phyloP scores from a whole-genome alignment of 495 filamentous ascomycete species.

The Podospora pseudoanserina region DNA sequence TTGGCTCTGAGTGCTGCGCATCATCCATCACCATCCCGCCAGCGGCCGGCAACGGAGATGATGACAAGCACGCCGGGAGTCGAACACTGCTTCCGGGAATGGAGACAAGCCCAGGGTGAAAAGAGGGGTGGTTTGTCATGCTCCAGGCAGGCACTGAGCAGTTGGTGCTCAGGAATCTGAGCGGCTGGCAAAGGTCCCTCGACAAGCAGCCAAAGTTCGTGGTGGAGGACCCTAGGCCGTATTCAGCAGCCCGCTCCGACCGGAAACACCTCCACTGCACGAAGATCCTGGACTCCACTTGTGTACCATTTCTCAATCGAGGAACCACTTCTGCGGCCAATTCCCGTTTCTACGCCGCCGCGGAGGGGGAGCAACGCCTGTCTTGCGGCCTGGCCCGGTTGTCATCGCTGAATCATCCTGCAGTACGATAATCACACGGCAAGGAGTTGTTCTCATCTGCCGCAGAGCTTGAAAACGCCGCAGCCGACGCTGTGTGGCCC shows the following conservation, averaged over 20 bases:
- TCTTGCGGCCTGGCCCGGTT: constrained; percentile 11
- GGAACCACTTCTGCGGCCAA: constrained; percentile 22
- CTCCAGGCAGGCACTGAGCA: background rate
- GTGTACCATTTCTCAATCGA: constrained; percentile 25
- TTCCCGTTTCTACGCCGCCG: constrained; percentile 24
- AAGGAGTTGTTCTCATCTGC: constrained; percentile 4
- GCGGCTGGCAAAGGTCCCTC: constrained; percentile 15
- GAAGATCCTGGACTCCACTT: constrained; percentile 38
- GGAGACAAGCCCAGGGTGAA: background rate
- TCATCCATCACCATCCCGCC: background rate
- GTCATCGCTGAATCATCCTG: constrained; percentile 33
- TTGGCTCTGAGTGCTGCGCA: background rate
- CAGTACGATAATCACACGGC: constrained; percentile 25
- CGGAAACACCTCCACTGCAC: constrained; percentile 27
- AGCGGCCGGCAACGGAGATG: background rate
- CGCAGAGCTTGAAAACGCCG: constrained; percentile 16
- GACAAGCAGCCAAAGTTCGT: constrained; percentile 24
- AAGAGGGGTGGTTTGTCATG: constrained; percentile 5
- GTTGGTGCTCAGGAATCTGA: constrained; percentile 1
- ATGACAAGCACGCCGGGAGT: constrained; percentile 4
- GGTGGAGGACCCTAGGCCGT: constrained; percentile 30
- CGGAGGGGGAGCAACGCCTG: constrained; percentile 4
- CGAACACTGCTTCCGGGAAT: background rate
- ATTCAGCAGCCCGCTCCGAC: constrained; percentile 40
- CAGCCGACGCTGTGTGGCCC: constrained; percentile 12